Base-by-base conservation (phyloP, 495 filamentous ascomycete species). In the Neurospora cerealis region DNA sequence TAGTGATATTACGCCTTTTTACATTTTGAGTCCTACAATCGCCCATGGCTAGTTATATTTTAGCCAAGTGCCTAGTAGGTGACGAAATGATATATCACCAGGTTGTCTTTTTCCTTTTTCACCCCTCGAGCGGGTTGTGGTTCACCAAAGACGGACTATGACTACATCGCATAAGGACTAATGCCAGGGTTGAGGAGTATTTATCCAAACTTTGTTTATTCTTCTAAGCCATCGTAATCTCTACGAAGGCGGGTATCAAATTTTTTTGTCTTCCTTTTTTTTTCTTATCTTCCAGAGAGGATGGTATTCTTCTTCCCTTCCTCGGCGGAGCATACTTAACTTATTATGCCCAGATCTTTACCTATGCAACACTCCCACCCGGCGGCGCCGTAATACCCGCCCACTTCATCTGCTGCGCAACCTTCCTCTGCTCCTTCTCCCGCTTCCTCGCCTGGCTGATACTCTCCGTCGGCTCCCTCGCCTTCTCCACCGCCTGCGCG, bases 381-480 rank as follows among this genome's bases (percentile, higher is more conserved):
- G 54, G 54, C 13, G 54, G 54, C 54, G 54, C 54, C 24, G 54
- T 17, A 1, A 62, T 9, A 2, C 54, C 54, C 13, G 72, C 32
- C 75, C 80, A 75, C 76, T 82, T 85, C 0, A 78, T 79, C 48
- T 79, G 76, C 6, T 75, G 74, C 76, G 72, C 78, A 38, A 28
- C 81, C 77, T 82, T 83, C 66, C 83, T 74, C 32, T 76, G 78
- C 73, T 76, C 78, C 79, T 86, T 86, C 74, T 83, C 83, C 75
- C 73, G 77, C 79, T 86, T 86, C 75, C 73, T 78, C 19, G 85
- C 83, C 77, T 86, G 85, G 73, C 75, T 84, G 79, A 86, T 70
- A 39, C 85, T 87, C 71, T 84, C 5, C 24, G 69, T 71, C 69
- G 79, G 75, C 71, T 79, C 82, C 60, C 78, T 81, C 21, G 81